A percentile compares a stretch with the other conserved stretches of the same genome.
These are phyloP conservation scores for Talinum fruticosum DNA, from an alignment of 148 eudicot genomes.

Conservation along the genomic window DNA sequence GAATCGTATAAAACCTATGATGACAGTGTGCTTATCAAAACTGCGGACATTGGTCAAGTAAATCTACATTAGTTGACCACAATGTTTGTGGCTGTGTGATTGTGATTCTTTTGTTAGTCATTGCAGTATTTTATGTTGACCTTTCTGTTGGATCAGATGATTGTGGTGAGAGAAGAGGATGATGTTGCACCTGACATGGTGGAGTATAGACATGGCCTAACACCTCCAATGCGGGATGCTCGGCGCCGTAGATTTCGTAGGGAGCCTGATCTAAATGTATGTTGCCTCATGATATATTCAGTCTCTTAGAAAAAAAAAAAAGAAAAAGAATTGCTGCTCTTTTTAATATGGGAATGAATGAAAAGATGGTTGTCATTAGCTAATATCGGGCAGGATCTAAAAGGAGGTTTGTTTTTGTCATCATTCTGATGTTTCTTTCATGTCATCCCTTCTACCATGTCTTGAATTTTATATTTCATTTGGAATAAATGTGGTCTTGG, in stretches of 20 bases:
- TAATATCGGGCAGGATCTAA: neutral
- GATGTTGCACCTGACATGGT: constrained; percentile 75
- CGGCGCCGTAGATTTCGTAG: constrained; percentile 92
- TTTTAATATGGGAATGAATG: neutral
- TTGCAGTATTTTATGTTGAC: constrained; percentile 21
- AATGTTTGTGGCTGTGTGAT: constrained; percentile 9
- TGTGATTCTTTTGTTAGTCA: constrained; percentile 12
- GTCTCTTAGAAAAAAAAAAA: neutral
- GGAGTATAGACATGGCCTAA: constrained; percentile 88
- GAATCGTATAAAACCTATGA: constrained; percentile 96
- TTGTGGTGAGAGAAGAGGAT: constrained; percentile 74
- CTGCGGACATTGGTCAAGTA: constrained; percentile 97
- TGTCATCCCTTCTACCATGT: neutral
- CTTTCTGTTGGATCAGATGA: constrained; percentile 56
- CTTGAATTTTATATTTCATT: neutral
- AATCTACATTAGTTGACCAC: constrained; percentile 9
- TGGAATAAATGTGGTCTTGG: neutral
- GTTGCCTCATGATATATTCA: constrained; percentile 8
- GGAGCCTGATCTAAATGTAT: constrained; percentile 88
- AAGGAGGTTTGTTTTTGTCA: neutral
- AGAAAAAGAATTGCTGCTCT: too few relatives aligned
- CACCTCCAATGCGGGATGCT: constrained; percentile 97
- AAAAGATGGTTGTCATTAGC: neutral
- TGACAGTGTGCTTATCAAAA: constrained; percentile 81
- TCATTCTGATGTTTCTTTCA: neutral